These are phyloP conservation scores for Cucurbita moschata DNA, from an alignment of 306 rosid genomes.

Conservation along the genomic window DNA sequence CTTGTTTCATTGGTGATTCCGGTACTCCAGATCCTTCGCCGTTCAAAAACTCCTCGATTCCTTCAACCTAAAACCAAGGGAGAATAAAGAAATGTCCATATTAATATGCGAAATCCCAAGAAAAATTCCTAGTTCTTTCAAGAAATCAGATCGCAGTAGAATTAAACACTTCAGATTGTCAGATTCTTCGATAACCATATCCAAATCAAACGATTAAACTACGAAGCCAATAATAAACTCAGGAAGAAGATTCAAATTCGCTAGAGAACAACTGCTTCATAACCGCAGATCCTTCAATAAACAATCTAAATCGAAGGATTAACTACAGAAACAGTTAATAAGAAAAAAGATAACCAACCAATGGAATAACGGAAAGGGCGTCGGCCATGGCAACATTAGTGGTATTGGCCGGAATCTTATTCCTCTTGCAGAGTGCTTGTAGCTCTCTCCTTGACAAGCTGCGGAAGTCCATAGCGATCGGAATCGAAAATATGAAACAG, in stretches of 20 bases:
- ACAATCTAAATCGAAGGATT: not conserved
- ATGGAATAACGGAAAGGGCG: slow-evolving; percentile 48
- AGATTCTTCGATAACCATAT: not conserved
- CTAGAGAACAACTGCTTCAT: not conserved
- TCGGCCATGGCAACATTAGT: slow-evolving; percentile 85
- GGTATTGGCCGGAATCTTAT: slow-evolving; percentile 74
- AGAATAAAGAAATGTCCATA: not conserved
- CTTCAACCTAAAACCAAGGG: slow-evolving; percentile 46
- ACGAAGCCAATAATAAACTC: not conserved
- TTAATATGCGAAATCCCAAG: not conserved
- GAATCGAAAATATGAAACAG: not conserved
- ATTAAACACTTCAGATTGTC: not conserved
- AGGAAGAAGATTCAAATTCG: not conserved
- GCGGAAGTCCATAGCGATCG: slow-evolving; percentile 52
- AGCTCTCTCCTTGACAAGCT: slow-evolving; percentile 67
- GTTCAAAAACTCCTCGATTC: slow-evolving; percentile 47
- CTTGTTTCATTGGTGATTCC: slow-evolving; percentile 13
- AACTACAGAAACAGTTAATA: not conserved
- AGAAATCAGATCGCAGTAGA: not conserved
- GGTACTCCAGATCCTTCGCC: slow-evolving; percentile 13
- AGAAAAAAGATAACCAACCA: slow-evolving; percentile 13
- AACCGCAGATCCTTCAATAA: not conserved
- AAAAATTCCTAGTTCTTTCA: not conserved
- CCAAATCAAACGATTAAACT: not conserved
- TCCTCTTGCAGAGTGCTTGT: slow-evolving; percentile 78